These are phyloP conservation scores for Diplodia seriata DNA, from an alignment of 2,329 filamentous ascomycete species.

Conservation along the genomic window DNA sequence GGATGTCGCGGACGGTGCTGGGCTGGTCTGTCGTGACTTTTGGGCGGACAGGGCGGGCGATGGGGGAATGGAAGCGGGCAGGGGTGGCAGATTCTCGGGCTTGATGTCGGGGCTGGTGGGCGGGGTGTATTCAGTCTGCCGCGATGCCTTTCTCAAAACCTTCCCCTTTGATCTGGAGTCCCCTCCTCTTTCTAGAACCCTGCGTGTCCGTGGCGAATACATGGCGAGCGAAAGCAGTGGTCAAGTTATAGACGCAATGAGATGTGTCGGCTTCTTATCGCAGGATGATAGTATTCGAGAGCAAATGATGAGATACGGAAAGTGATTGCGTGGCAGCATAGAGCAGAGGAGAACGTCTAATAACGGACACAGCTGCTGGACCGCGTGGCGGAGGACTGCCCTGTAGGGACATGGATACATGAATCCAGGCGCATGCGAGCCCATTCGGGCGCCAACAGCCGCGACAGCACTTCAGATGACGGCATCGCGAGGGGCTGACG, in stretches of 20 bases:
- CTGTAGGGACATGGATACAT: conserved; percentile 26
- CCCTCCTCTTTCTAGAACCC: conserved; percentile 27
- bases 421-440: conserved; percentile 15
- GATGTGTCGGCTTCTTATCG: conserved; percentile 32
- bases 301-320: conserved; percentile 16
- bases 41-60: conserved; percentile 28
- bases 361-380: conserved; percentile 6
- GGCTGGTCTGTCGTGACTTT: conserved; percentile 26
- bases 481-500: conserved; percentile 13
- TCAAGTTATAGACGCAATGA: conserved; percentile 27
- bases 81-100: conserved; percentile 27
- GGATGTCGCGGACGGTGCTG: conserved; percentile 12
- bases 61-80: conserved; percentile 21
- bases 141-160: conserved; percentile 22
- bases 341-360: conserved; percentile 32
- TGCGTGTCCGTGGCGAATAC: conserved; percentile 31
- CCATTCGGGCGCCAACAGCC: conserved; percentile 10
- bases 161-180: conserved; percentile 29
- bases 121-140: conserved; percentile 29
- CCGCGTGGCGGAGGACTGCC: conserved; percentile 21
- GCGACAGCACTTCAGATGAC: conserved; percentile 16
- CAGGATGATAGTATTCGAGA: conserved; percentile 1
- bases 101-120: conserved; percentile 30
- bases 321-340: conserved; percentile 48
- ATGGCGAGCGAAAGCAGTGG: conserved; percentile 2